Evolutionary conservation across 129 eudicot species (phyloP).

Genomic region (Rutidosis leptorrhynchoides): DNA sequence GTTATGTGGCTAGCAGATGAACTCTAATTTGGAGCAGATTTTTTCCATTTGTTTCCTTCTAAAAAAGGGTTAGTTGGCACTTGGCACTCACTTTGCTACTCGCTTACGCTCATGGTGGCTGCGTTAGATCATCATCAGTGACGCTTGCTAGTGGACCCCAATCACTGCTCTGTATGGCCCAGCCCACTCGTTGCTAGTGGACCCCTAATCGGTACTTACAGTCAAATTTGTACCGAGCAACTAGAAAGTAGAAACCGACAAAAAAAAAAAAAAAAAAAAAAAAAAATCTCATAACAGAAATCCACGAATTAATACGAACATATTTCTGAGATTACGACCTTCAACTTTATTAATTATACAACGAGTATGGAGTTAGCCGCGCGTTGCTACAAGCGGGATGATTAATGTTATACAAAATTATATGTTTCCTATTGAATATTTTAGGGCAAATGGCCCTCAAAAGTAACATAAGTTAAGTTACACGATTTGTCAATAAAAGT

Average conservation of each 20-base stretch:
- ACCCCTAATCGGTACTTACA: neutral
- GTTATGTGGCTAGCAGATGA: neutral
- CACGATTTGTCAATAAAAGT: too few relatives aligned
- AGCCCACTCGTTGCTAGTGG: neutral
- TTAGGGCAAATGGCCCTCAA: too few relatives aligned
- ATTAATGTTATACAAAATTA: too few relatives aligned
- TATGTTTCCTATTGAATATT: too few relatives aligned
- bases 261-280: too few relatives aligned
- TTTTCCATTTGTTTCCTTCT: neutral
- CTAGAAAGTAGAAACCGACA: neutral
- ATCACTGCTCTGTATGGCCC: neutral
- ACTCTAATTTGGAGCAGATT: neutral
- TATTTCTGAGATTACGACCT: too few relatives aligned
- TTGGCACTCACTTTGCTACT: slow-evolving; percentile 2
- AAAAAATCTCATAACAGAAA: neutral
- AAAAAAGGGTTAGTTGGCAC: neutral
- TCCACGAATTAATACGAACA: too few relatives aligned
- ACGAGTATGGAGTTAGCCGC: too few relatives aligned
- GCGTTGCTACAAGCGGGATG: too few relatives aligned
- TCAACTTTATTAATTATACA: too few relatives aligned
- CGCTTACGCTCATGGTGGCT: neutral
- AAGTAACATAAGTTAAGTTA: too few relatives aligned
- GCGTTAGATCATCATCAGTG: slow-evolving; percentile 5
- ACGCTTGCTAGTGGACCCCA: slow-evolving; percentile 2
- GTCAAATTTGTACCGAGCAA: neutral